phyloP scores from a whole-genome alignment of 768 basidiomycete species.

The Mycena indigotica region DNA sequence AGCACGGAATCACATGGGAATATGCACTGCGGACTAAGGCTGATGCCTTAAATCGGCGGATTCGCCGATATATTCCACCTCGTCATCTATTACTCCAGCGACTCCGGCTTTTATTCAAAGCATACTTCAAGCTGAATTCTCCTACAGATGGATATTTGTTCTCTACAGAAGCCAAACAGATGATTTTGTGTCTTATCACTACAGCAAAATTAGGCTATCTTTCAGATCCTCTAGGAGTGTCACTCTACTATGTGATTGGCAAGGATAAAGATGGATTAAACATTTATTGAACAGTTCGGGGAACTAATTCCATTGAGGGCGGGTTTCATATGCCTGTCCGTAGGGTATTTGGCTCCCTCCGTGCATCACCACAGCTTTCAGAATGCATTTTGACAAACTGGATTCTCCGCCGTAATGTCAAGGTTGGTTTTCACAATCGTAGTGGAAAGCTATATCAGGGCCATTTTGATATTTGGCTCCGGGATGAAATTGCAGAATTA shows the following conservation, averaged over 20 bases:
- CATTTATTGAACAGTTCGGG: neutral
- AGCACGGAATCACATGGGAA: neutral
- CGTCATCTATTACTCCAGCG: neutral
- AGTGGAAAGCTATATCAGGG: neutral
- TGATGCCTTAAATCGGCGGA: neutral
- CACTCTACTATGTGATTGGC: neutral
- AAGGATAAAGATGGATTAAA: neutral
- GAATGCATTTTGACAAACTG: constrained; percentile 4
- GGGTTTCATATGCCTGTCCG: neutral
- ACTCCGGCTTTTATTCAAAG: neutral
- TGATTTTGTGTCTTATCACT: neutral
- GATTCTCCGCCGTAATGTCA: constrained; percentile 7
- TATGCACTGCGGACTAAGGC: neutral
- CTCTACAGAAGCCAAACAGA: neutral
- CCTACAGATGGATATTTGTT: neutral
- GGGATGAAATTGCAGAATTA: neutral
- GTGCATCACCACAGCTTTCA: constrained; percentile 1
- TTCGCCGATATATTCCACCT: neutral
- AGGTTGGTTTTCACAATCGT: neutral
- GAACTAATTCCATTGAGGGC: neutral
- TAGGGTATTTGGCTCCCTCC: neutral
- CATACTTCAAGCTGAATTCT: neutral
- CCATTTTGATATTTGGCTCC: neutral
- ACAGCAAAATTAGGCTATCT: neutral
- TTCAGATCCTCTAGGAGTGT: neutral